A percentile compares a stretch with the other conserved stretches of the same genome.
Conservation (phyloP, 345 rosid genomes). For the Lumnitzera racemosa region DNA sequence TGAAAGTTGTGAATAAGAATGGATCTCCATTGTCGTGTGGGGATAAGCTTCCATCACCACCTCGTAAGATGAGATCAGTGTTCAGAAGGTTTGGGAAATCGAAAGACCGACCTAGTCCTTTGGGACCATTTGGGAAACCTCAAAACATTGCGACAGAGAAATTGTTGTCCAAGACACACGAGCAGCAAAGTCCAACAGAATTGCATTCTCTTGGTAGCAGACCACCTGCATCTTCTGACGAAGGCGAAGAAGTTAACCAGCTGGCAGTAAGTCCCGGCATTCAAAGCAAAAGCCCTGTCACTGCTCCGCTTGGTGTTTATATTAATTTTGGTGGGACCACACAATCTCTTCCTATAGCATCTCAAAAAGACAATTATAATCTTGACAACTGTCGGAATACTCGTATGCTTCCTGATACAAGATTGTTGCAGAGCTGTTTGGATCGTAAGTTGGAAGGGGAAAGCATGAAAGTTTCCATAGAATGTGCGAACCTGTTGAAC, state of each 20-base stretch:
- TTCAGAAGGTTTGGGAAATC: constrained; percentile 40
- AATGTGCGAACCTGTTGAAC: constrained; percentile 63
- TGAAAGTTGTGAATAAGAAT: constrained; percentile 22
- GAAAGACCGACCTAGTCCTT: constrained; percentile 65
- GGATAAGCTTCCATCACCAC: constrained; percentile 52
- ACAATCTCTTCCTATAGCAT: constrained; percentile 29
- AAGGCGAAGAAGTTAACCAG: constrained; percentile 97
- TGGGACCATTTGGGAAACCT: constrained; percentile 80
- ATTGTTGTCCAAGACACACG: constrained; percentile 41
- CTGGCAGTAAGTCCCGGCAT: constrained; percentile 60
- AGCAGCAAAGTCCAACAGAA: constrained; percentile 63
- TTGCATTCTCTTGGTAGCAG: constrained; percentile 74
- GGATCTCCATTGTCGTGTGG: constrained; percentile 38
- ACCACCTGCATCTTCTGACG: constrained; percentile 83
- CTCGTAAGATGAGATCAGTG: constrained; percentile 60
- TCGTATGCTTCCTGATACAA: constrained; percentile 71
- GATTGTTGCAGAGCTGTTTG: constrained; percentile 51
- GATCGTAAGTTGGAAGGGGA: constrained; percentile 63
- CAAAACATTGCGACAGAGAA: constrained; percentile 50
- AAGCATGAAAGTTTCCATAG: constrained; percentile 43
- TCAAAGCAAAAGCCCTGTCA: constrained; percentile 70
- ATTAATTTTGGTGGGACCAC: constrained; percentile 38
- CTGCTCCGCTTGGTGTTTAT: constrained; percentile 76
- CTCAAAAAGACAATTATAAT: constrained; percentile 14
- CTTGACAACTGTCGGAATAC: constrained; percentile 43